These are phyloP conservation scores for Pseudocercospora eumusae DNA, from an alignment of 2,329 filamentous ascomycete species.

Conservation along the genomic window DNA sequence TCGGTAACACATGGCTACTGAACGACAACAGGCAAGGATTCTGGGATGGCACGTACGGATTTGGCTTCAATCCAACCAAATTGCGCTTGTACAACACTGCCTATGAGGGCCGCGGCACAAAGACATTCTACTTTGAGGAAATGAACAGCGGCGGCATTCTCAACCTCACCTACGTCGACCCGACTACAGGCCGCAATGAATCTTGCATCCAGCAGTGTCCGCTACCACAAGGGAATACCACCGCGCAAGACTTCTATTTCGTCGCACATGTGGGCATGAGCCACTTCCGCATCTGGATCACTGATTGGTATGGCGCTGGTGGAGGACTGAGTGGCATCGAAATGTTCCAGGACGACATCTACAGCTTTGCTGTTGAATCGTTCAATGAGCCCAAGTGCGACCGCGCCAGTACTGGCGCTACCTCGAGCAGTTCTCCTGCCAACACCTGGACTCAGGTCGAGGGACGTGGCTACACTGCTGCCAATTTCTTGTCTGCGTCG, in stretches of 20 bases:
- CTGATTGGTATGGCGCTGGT: constrained; percentile 81
- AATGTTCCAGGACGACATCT: constrained; percentile 71
- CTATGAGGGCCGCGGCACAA: constrained; percentile 76
- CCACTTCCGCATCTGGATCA: constrained; percentile 80
- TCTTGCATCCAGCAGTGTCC: constrained; percentile 83
- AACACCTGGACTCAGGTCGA: constrained; percentile 68
- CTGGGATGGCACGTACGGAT: constrained; percentile 81
- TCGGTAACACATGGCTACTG: constrained; percentile 82
- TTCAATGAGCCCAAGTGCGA: constrained; percentile 89
- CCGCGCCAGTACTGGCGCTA: constrained; percentile 62
- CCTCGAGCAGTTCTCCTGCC: constrained; percentile 60
- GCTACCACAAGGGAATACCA: constrained; percentile 67
- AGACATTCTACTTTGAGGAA: constrained; percentile 83
- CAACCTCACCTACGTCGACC: constrained; percentile 90
- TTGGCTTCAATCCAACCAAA: constrained; percentile 83
- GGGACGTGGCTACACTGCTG: constrained; percentile 64
- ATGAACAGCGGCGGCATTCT: constrained; percentile 88
- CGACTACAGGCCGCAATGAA: constrained; percentile 59
- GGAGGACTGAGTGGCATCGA: constrained; percentile 85
- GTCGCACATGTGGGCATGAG: constrained; percentile 88
- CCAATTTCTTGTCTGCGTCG: constrained; percentile 73
- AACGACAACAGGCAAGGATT: constrained; percentile 72
- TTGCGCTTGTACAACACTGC: constrained; percentile 86
- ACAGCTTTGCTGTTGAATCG: constrained; percentile 74
- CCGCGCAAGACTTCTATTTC: constrained; percentile 88